A percentile compares a stretch with the other conserved stretches of the same genome.
phyloP scores from a whole-genome alignment of 2,329 filamentous ascomycete species.

The Alternaria sp. region DNA sequence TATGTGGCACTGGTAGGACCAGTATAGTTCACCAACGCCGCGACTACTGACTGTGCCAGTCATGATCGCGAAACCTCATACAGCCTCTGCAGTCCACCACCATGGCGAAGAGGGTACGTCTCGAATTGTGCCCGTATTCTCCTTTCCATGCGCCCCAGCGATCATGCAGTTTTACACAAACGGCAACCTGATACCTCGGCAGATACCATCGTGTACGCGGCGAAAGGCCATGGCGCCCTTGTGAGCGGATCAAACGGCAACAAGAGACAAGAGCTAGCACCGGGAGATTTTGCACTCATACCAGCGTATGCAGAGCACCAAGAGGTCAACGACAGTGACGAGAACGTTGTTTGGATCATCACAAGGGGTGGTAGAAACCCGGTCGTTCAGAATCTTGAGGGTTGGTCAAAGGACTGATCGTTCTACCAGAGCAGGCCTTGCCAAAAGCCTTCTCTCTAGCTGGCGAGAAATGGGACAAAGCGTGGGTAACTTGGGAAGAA shows the following conservation, averaged over 20 bases:
- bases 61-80: slow-evolving; percentile 69
- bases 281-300: slow-evolving; percentile 75
- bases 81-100: slow-evolving; percentile 70
- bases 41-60: slow-evolving; percentile 53
- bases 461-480: slow-evolving; percentile 67
- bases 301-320: slow-evolving; percentile 76
- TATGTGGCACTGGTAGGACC: slow-evolving; percentile 70
- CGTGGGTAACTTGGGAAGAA: slow-evolving; percentile 72
- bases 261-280: slow-evolving; percentile 64
- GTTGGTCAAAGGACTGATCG: slow-evolving; percentile 58
- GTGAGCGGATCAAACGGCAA: slow-evolving; percentile 64
- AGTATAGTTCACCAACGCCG: neutral
- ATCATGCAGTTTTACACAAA: neutral
- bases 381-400: slow-evolving; percentile 68
- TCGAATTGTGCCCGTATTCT: slow-evolving; percentile 1
- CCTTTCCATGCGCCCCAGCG: neutral
- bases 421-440: slow-evolving; percentile 7
- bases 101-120: slow-evolving; percentile 71
- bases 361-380: slow-evolving; percentile 69
- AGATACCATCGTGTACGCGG: slow-evolving; percentile 75
- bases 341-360: slow-evolving; percentile 71
- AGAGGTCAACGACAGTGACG: slow-evolving; percentile 70
- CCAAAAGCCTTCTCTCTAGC: neutral
- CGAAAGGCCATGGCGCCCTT: slow-evolving; percentile 68
- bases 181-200: slow-evolving; percentile 16